Conservation (phyloP, 1,284 basidiomycete species). For the Pyrrhoderma noxium region DNA sequence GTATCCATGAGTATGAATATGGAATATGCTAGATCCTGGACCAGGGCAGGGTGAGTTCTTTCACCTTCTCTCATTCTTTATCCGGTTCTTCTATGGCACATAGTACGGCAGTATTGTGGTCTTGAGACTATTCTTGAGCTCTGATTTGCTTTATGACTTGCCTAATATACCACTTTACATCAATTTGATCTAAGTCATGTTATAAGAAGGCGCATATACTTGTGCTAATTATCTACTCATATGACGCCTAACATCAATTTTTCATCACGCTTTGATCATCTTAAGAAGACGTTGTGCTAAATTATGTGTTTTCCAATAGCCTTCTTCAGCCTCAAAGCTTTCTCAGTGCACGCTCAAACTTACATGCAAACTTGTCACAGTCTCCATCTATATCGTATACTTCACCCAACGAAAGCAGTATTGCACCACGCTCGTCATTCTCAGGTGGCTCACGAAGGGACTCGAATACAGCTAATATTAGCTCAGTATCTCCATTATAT, state of each 20-base stretch:
- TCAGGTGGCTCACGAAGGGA: background rate
- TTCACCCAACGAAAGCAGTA: conserved; percentile 2
- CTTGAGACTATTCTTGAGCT: background rate
- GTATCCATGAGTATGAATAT: conserved; percentile 1
- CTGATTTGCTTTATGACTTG: background rate
- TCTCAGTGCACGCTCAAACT: background rate
- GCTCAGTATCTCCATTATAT: background rate
- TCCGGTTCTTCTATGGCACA: background rate
- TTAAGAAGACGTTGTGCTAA: background rate
- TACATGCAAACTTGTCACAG: background rate
- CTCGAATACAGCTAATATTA: background rate
- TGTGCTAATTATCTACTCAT: background rate
- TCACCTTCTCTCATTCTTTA: background rate
- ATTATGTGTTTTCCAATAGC: background rate
- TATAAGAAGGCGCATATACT: background rate
- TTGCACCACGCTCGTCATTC: background rate
- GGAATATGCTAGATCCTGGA: conserved; percentile 13
- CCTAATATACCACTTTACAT: no score
- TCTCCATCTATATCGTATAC: conserved; percentile 4
- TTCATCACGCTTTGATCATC: background rate
- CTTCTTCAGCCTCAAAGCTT: conserved; percentile 8
- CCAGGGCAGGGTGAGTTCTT: conserved; percentile 14
- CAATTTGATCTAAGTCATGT: background rate
- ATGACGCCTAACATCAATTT: background rate
- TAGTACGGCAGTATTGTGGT: background rate